Evolutionary conservation across 2,329 filamentous ascomycete genomes (phyloP).

Genomic region (Calonectria leucothoes): DNA sequence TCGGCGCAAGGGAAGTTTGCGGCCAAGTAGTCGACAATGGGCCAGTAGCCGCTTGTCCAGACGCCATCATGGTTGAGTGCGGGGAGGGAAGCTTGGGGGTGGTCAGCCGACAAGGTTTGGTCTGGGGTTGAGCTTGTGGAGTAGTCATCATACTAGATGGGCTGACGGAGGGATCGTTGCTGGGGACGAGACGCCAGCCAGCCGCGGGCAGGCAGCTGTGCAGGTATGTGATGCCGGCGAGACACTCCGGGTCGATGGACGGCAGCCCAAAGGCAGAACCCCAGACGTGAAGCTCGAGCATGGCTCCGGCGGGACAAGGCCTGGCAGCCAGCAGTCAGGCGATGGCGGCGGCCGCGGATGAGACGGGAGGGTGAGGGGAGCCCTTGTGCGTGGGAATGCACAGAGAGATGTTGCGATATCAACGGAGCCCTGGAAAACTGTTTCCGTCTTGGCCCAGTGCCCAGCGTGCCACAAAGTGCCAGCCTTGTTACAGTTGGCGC

Average conservation of each 20-base stretch:
- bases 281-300: slow-evolving; percentile 84
- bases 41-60: slow-evolving; percentile 70
- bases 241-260: slow-evolving; percentile 91
- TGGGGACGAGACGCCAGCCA: slow-evolving; percentile 77
- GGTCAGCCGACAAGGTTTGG: slow-evolving; percentile 38
- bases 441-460: neutral
- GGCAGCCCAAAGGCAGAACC: slow-evolving; percentile 89
- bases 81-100: slow-evolving; percentile 65
- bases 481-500: slow-evolving; percentile 29
- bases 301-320: slow-evolving; percentile 30
- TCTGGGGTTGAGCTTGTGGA: slow-evolving; percentile 22
- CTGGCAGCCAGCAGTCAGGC: slow-evolving; percentile 21
- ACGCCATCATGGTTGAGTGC: slow-evolving; percentile 62
- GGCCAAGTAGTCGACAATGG: slow-evolving; percentile 69
- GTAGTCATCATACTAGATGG: slow-evolving; percentile 70
- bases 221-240: slow-evolving; percentile 84
- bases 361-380: neutral
- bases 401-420: neutral
- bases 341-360: slow-evolving; percentile 9
- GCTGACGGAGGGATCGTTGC: slow-evolving; percentile 77
- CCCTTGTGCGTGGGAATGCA: neutral
- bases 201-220: slow-evolving; percentile 69
- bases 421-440: slow-evolving; percentile 4
- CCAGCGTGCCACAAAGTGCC: slow-evolving; percentile 9
- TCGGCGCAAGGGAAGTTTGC: slow-evolving; percentile 47